Percentiles rank a stretch among this genome's conserved stretches.
These are phyloP conservation scores for Epichloe typhina DNA, from an alignment of 2,329 filamentous ascomycete species.

Conservation along the genomic window DNA sequence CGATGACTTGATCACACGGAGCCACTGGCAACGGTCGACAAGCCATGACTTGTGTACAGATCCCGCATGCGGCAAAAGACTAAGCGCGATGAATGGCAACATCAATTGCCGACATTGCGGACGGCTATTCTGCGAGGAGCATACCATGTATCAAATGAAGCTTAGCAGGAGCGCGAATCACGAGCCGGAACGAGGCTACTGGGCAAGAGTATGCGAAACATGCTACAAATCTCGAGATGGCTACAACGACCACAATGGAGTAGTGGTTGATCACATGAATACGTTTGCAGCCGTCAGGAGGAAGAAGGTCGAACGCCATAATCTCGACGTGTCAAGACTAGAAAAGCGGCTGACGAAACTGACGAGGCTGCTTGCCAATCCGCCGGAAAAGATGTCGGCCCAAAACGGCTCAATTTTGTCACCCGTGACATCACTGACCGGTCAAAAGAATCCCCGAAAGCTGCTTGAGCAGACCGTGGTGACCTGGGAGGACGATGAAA, in stretches of 20 bases:
- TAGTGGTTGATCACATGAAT: conserved; percentile 58
- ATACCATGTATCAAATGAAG: conserved; percentile 99
- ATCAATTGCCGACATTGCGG: conserved; percentile 93
- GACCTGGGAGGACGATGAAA: conserved; percentile 84
- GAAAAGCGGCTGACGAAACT: conserved; percentile 88
- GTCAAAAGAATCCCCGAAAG: conserved; percentile 66
- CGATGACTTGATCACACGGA: conserved; percentile 75
- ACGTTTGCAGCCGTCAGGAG: conserved; percentile 58
- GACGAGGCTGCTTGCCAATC: conserved; percentile 67
- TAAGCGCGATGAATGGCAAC: conserved; percentile 68
- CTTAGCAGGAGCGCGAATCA: conserved; percentile 78
- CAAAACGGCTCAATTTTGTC: conserved; percentile 41
- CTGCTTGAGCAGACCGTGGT: conserved; percentile 82
- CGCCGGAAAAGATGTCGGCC: conserved; percentile 50
- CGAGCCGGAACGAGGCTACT: conserved; percentile 79
- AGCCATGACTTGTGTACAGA: conserved; percentile 74
- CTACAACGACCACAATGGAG: conserved; percentile 78
- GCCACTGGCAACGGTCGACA: conserved; percentile 76
- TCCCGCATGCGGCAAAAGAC: conserved; percentile 65
- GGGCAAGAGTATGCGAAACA: conserved; percentile 96
- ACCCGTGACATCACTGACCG: conserved; percentile 47
- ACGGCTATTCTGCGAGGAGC: conserved; percentile 86
- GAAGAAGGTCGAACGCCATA: conserved; percentile 69
- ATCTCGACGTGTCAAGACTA: conserved; percentile 75
- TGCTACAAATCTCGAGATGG: conserved; percentile 95